Base-by-base conservation (phyloP, 345 rosid genomes). In the Carallia pectinifolia region DNA sequence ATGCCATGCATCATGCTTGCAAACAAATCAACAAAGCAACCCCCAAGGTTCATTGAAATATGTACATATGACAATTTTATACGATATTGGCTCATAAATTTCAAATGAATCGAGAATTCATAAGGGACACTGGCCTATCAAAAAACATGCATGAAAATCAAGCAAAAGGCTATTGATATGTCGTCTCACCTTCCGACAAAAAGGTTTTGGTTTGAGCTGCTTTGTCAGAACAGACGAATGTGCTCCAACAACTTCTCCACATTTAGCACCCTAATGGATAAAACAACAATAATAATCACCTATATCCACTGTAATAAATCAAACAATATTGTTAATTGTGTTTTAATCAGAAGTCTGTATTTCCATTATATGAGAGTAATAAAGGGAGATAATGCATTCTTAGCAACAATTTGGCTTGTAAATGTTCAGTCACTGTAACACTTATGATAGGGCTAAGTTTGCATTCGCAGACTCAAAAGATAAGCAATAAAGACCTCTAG, bases 181-280 rank as follows among this genome's bases (percentile, higher is more conserved):
- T 23, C 64, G 55, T 61, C 75, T 71, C 77, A 89, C 93, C 93
- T 89, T 86, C 73, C 67, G 81, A 77, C 83, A 70, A 72, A 86
- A 74, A 53, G 81, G 79, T 62, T 86, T 83, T 65, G 76, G 81
- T 75, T 82, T 70, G 53, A 79, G 78, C 76, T 79, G 81, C 74
- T 50, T 83, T 56, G 71, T 58, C 77, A 69, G 64, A n/a, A 68
- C 66, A 56, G 64, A 67, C 65, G 73, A 58, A 63, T 61, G 67
- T 66, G 53, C 65, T 80, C 66, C 81, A 64, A 72, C 65, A 75
- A 78, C 62, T 69, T 63, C 72, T 27, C 72, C 38, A 73, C 53
- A 69, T 68, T 74, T 72, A 38, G 77, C 67, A 67, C 40, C 87
- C 97, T 92, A 79, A 73, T 63, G 58, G 38, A 17, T 36, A 31